A percentile compares a stretch with the other conserved stretches of the same genome.
phyloP scores from a whole-genome alignment of 2,329 filamentous ascomycete species.

The Monilinia fructicola region DNA sequence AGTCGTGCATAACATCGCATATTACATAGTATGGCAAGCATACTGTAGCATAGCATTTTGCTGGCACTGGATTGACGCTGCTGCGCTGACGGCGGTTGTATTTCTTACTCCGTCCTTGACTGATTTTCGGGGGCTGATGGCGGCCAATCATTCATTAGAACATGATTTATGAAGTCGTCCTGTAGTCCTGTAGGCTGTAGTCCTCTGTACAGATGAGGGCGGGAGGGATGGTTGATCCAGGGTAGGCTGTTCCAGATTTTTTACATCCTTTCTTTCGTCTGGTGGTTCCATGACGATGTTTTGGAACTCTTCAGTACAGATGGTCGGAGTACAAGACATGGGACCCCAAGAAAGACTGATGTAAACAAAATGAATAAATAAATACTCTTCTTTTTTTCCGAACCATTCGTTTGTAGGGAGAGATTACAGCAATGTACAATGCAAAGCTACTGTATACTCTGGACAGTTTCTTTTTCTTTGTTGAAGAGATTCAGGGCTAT shows the following conservation, averaged over 20 bases:
- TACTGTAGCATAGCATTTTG: neutral
- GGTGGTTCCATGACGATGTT: conserved; percentile 2
- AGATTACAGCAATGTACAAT: neutral
- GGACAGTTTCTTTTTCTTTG: neutral
- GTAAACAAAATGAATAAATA: conserved; percentile 14
- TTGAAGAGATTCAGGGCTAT: conserved; percentile 9
- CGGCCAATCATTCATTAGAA: neutral
- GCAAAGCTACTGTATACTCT: too few relatives aligned
- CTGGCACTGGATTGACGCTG: conserved; percentile 8
- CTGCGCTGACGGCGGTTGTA: conserved; percentile 18
- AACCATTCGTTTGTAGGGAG: neutral
- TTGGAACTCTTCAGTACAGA: neutral
- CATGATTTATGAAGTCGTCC: neutral
- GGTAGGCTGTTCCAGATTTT: conserved; percentile 14
- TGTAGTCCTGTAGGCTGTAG: too few relatives aligned
- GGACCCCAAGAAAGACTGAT: neutral
- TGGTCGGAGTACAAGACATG: neutral
- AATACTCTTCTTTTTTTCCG: too few relatives aligned
- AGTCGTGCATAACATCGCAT: neutral
- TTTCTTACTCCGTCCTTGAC: neutral
- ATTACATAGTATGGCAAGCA: neutral
- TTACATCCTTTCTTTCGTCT: neutral
- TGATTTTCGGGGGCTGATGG: neutral
- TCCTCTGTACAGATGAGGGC: neutral
- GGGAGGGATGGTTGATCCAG: neutral